Conservation (phyloP, 306 rosid genomes). For the Begonia peltatifolia region DNA sequence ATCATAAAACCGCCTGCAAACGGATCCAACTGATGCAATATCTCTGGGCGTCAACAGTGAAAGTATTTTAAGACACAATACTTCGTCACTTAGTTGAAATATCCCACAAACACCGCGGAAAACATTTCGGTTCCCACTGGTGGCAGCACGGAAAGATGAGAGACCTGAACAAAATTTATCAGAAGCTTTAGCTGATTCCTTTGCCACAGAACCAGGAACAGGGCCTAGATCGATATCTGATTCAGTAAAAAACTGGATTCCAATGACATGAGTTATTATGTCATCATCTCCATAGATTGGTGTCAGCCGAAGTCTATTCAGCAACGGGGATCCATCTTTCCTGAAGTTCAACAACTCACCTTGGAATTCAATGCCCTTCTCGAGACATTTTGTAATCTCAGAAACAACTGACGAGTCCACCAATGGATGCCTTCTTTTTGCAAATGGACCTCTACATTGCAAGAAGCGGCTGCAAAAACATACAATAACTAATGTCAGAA, state of each 20-base stretch:
- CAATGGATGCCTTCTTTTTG: conserved; percentile 92
- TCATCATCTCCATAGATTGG: conserved; percentile 95
- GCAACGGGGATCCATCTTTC: conserved; percentile 97
- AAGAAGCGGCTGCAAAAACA: conserved; percentile 70
- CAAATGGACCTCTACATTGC: conserved; percentile 98
- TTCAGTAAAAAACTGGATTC: conserved; percentile 85
- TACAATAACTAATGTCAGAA: too few relatives aligned
- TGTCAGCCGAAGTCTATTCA: conserved; percentile 85
- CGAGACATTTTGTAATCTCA: conserved; percentile 81
- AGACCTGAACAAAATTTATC: conserved; percentile 46
- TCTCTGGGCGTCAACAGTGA: conserved; percentile 89
- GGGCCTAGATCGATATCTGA: conserved; percentile 92
- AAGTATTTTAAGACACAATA: conserved; percentile 77
- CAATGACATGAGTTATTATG: conserved; percentile 77
- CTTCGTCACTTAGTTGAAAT: conserved; percentile 90
- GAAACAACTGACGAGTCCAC: conserved; percentile 77
- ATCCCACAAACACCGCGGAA: conserved; percentile 88
- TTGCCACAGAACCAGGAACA: conserved; percentile 37
- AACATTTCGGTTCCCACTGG: conserved; percentile 65
- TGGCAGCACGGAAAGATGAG: conserved; percentile 42
- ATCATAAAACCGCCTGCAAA: conserved; percentile 58
- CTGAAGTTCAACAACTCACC: conserved; percentile 94
- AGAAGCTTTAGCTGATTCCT: conserved; percentile 50
- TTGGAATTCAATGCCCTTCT: conserved; percentile 84
- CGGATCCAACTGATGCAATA: conserved; percentile 90